Conservation (phyloP, 2,329 filamentous ascomycete species). For the Zymoseptoria pseudotritici region DNA sequence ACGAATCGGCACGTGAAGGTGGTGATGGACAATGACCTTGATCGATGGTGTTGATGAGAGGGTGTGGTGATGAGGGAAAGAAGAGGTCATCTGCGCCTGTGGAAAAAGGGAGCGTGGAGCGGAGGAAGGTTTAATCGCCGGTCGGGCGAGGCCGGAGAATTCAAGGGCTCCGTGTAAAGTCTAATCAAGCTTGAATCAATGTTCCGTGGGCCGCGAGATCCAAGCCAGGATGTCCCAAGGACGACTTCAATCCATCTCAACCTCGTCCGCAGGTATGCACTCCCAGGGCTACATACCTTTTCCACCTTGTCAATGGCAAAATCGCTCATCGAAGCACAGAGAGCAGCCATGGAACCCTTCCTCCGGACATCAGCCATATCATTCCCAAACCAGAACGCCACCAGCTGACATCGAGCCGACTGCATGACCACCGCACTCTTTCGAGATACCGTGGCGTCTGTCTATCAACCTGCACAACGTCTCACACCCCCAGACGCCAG, state of each 20-base stretch:
- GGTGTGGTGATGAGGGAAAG: neutral
- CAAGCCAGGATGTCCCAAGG: too few species aligned
- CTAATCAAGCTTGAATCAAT: too few species aligned
- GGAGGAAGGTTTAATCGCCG: neutral
- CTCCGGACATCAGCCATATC: neutral
- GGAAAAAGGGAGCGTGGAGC: neutral
- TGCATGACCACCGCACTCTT: neutral
- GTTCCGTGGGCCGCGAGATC: too few species aligned
- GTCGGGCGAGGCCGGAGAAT: neutral
- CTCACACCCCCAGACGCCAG: neutral
- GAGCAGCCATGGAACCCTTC: too few species aligned
- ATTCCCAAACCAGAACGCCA: neutral
- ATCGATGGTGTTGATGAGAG: neutral
- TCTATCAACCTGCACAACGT: neutral
- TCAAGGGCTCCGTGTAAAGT: neutral
- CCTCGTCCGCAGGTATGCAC: too few species aligned
- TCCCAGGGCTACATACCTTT: too few species aligned
- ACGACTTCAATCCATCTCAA: too few species aligned
- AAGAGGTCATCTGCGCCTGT: neutral
- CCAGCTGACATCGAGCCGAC: neutral
- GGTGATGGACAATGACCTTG: neutral
- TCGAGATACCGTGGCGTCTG: neutral
- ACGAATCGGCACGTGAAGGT: neutral
- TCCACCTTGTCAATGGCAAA: too few species aligned
- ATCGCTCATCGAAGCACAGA: too few species aligned